Percentiles rank a stretch among this genome's conserved stretches.
phyloP scores from a whole-genome alignment of 768 basidiomycete species.

The Leccinum subgranulosum region DNA sequence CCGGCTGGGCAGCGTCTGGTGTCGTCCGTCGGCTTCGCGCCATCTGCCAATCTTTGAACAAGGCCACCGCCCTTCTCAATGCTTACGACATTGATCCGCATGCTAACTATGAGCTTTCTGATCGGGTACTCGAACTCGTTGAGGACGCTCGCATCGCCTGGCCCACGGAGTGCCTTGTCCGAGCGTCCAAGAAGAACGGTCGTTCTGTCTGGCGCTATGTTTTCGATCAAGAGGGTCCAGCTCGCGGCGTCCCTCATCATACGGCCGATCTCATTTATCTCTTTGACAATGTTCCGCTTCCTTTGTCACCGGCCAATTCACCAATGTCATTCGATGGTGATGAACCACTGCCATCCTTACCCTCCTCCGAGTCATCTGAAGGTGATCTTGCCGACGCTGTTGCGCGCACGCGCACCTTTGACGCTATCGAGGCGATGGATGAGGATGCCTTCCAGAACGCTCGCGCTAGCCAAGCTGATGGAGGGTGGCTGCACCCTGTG shows the following conservation, averaged over 20 bases:
- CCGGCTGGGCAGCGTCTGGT: slow-evolving; percentile 58
- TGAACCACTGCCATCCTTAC: slow-evolving; percentile 27
- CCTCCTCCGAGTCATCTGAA: slow-evolving; percentile 28
- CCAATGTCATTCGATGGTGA: slow-evolving; percentile 35
- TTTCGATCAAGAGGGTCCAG: slow-evolving; percentile 78
- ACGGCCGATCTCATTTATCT: slow-evolving; percentile 73
- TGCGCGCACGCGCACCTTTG: slow-evolving; percentile 18
- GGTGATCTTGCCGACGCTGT: slow-evolving; percentile 18
- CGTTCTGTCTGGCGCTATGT: slow-evolving; percentile 75
- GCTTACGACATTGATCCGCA: slow-evolving; percentile 68
- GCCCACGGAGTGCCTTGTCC: slow-evolving; percentile 66
- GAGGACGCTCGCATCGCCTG: slow-evolving; percentile 74
- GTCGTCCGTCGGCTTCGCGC: slow-evolving; percentile 70
- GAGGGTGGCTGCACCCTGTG: slow-evolving; percentile 52
- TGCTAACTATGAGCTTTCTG: slow-evolving; percentile 64
- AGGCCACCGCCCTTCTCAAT: slow-evolving; percentile 58
- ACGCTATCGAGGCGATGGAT: slow-evolving; percentile 28
- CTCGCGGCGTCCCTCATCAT: slow-evolving; percentile 63
- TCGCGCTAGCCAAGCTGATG: slow-evolving; percentile 16
- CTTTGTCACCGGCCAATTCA: slow-evolving; percentile 35
- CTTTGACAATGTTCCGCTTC: slow-evolving; percentile 70
- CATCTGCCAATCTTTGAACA: slow-evolving; percentile 65
- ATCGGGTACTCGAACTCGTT: slow-evolving; percentile 68
- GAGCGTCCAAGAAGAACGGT: slow-evolving; percentile 48
- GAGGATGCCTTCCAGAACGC: slow-evolving; percentile 18